Evolutionary conservation across 148 eudicot species (phyloP).

Genomic region (Persicaria maculosa): DNA sequence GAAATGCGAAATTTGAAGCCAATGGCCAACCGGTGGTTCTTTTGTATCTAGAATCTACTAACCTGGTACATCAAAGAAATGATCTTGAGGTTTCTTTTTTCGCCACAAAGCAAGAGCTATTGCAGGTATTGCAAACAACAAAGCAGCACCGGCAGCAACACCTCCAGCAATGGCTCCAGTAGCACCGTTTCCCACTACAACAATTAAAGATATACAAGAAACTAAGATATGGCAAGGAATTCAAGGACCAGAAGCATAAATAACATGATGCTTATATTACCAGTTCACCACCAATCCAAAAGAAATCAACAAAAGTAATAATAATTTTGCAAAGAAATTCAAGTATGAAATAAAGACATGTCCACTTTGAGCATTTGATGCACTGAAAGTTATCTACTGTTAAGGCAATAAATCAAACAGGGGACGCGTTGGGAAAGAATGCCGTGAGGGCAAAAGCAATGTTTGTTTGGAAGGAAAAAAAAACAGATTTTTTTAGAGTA

Average conservation of each 20-base stretch:
- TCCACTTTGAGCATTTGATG: neutral
- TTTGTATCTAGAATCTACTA: slow-evolving; percentile 1
- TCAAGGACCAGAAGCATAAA: neutral
- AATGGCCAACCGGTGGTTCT: neutral
- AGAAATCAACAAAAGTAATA: neutral
- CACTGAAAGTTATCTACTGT: neutral
- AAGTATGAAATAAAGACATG: neutral
- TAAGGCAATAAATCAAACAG: neutral
- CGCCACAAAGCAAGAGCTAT: slow-evolving; percentile 40
- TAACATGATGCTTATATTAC: neutral
- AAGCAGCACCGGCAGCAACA: slow-evolving; percentile 54
- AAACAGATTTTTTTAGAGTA: neutral
- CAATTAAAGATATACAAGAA: neutral
- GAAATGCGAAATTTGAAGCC: neutral
- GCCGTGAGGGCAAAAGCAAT: neutral
- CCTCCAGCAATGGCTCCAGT: slow-evolving; percentile 59
- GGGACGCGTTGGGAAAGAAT: neutral
- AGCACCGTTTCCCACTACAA: slow-evolving; percentile 28
- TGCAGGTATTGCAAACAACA: slow-evolving; percentile 48
- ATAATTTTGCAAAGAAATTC: neutral
- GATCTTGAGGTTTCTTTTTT: slow-evolving; percentile 41
- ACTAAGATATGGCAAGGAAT: neutral
- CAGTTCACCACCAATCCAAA: neutral
- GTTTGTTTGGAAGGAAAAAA: neutral
- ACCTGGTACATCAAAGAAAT: slow-evolving; percentile 56